These are phyloP conservation scores for Porphyrellus cyaneotinctus DNA, from an alignment of 768 basidiomycete species.

Conservation along the genomic window DNA sequence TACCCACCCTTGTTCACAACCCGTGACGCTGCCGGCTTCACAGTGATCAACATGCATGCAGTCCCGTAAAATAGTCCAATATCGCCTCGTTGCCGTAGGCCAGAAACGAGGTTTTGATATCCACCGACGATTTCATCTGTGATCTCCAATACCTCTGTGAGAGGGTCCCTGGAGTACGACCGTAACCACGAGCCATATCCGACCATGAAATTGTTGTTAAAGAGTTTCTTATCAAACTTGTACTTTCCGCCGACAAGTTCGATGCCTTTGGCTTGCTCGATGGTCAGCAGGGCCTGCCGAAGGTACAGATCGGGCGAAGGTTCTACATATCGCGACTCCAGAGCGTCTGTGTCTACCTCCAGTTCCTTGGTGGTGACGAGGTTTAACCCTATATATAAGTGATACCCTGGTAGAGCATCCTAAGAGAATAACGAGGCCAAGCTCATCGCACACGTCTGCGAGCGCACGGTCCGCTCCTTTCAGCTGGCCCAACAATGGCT, in stretches of 20 bases:
- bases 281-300: neutral
- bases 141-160: constrained; percentile 5
- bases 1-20: too few species aligned
- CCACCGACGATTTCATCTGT: constrained; percentile 12
- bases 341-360: neutral
- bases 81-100: neutral
- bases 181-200: neutral
- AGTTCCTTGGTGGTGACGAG: neutral
- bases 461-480: constrained; percentile 11
- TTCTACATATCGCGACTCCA: neutral
- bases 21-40: constrained; percentile 4
- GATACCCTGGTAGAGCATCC: neutral
- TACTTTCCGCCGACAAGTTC: neutral
- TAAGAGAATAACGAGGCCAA: neutral
- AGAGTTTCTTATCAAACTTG: neutral
- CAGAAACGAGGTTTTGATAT: neutral
- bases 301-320: neutral
- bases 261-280: constrained; percentile 3
- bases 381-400: neutral
- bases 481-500: constrained; percentile 1
- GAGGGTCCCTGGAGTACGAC: neutral
- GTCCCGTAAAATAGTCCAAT: constrained; percentile 7
- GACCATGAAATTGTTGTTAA: neutral
- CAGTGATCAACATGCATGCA: constrained; percentile 11
- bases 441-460: constrained; percentile 1